These are phyloP conservation scores for Paecilomyces niveus DNA, from an alignment of 2,329 filamentous ascomycete species.

Conservation along the genomic window DNA sequence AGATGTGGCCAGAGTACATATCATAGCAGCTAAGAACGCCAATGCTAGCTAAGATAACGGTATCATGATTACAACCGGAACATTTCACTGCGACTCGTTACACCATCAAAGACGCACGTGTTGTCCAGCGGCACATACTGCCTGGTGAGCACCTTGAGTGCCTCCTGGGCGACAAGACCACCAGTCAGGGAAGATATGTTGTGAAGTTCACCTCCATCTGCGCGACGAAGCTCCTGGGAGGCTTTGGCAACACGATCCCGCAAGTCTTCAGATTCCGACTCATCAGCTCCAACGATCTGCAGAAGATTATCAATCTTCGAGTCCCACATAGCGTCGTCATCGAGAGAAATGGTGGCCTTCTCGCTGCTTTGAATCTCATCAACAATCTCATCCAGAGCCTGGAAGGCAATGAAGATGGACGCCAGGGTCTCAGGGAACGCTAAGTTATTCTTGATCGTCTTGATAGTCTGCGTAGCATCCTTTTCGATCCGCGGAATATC, in stretches of 20 bases:
- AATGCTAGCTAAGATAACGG: not conserved
- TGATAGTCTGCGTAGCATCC: conserved; percentile 35
- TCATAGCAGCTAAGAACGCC: not conserved
- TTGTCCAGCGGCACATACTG: conserved; percentile 61
- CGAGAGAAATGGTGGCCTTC: conserved; percentile 16
- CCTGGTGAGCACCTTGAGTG: conserved; percentile 72
- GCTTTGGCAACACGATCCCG: conserved; percentile 48
- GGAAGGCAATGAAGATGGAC: conserved; percentile 63
- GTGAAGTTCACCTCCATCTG: conserved; percentile 79
- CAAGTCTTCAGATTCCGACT: conserved; percentile 41
- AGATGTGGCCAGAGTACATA: not conserved
- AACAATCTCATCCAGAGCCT: conserved; percentile 36
- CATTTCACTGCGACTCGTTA: conserved; percentile 49
- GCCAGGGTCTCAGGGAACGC: conserved; percentile 52
- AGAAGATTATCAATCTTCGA: conserved; percentile 22
- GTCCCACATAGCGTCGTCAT: conserved; percentile 26
- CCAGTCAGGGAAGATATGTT: conserved; percentile 84
- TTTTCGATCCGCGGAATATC: conserved; percentile 45
- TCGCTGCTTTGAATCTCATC: conserved; percentile 47
- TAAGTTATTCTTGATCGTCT: conserved; percentile 32
- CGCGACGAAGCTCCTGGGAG: conserved; percentile 64
- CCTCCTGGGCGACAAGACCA: conserved; percentile 92
- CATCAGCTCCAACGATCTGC: conserved; percentile 26
- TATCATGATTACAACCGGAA: conserved; percentile 33
- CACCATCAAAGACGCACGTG: conserved; percentile 56